Base-by-base conservation (phyloP, 441 rosid species). In the Eruca vesicaria region DNA sequence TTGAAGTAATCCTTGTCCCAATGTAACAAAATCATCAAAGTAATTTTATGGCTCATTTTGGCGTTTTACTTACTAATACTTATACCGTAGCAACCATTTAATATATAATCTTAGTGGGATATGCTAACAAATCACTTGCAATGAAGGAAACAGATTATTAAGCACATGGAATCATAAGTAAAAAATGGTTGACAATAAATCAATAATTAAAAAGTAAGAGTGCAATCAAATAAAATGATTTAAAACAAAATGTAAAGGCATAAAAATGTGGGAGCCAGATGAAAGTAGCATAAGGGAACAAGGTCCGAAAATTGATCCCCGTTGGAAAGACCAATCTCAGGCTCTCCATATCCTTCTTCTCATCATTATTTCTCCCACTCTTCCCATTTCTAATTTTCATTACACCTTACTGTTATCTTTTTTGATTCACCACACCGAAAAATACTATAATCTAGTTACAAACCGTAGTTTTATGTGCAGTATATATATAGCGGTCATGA, bases 251-350 rank as follows among this genome's bases (percentile, higher is more conserved):
- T 65, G 48, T 50, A 38, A 72, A 66, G 73, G 68, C 67, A 66
- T 36, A 23, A 67, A 60, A 45, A 50, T 6, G 53, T 32, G 59
- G 89, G 90, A 32, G 74, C 87, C 78, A 76, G 73, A 72, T 76
- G 89, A 82, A 80, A 68, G 86, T 75, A 79, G 75, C 64, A 72
- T 78, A 70, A 60, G 70, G 88, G 84, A 87, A 83, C 97, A 82
- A 62, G 67, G 41, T 80, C 88, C 86, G 71, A 80, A 73, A 65
- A 69, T 80, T 78, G 87, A 84, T 81, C 79, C 78, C 75, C 73
- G 65, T 84, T 68, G 50, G 50, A 43, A 43, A 14, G 50, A 43
- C 50, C 50, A 43, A 43, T 2, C 50, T 43, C 18, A 43, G n/a
- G 50, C 50, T 43, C 50, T 43, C n/a, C 16, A 14, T 43, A 43